Evolutionary conservation across 805 yeast genomes (phyloP).

Genomic region (Lipomyces spencermartinsiae): DNA sequence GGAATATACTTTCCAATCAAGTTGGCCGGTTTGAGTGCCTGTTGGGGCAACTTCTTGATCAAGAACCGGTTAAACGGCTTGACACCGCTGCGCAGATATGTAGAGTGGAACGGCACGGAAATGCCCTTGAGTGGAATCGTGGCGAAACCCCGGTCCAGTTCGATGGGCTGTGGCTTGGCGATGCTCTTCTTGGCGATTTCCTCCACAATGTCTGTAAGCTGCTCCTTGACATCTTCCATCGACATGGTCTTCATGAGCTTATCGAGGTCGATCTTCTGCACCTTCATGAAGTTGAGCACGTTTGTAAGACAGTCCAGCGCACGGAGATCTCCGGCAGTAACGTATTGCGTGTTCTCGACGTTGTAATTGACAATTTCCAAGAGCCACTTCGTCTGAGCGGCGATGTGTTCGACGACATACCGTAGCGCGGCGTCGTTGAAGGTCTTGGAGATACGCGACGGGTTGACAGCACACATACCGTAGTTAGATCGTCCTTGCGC

Average conservation of each 20-base stretch:
- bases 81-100: constrained; percentile 98
- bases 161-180: constrained; percentile 96
- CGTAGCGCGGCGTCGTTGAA: constrained; percentile 93
- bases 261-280: constrained; percentile 92
- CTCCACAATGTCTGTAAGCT: constrained; percentile 82
- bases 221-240: constrained; percentile 86
- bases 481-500: constrained; percentile 93
- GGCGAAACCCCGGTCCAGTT: constrained; percentile 95
- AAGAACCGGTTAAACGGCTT: constrained; percentile 98
- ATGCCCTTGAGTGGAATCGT: constrained; percentile 98
- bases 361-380: constrained; percentile 97
- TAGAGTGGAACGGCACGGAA: constrained; percentile 99
- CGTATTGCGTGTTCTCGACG: constrained; percentile 98
- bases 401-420: constrained; percentile 89
- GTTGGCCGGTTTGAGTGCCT: constrained; percentile 93
- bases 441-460: constrained; percentile 86
- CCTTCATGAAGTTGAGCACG: constrained; percentile 88
- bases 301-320: constrained; percentile 92
- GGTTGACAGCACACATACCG: constrained; percentile 99
- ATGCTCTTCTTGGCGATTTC: constrained; percentile 82
- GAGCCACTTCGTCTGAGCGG: constrained; percentile 86
- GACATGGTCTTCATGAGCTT: constrained; percentile 83
- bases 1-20: constrained; percentile 96
- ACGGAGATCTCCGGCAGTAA: constrained; percentile 97
- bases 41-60: constrained; percentile 92